Evolutionary conservation across 495 filamentous ascomycete species (phyloP).

Genomic region (Hypoxylon rickii): DNA sequence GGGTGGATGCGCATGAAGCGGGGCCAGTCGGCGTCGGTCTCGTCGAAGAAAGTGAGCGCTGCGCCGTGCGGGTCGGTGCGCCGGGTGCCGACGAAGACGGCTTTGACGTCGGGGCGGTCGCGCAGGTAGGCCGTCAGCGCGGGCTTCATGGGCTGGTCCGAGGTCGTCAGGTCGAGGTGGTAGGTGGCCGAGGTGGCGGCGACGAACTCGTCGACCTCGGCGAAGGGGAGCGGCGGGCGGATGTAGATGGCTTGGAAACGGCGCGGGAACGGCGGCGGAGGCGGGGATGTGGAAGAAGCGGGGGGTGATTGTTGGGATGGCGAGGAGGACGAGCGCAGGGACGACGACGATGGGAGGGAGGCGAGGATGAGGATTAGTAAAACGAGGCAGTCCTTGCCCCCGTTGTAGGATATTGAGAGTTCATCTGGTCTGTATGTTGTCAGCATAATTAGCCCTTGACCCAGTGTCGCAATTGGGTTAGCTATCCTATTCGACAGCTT

Average conservation of each 20-base stretch:
- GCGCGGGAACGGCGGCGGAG: conserved; percentile 35
- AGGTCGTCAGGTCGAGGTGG: conserved; percentile 75
- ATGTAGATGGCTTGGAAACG: conserved; percentile 86
- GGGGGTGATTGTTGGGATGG: conserved; percentile 6
- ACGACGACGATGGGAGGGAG: conserved; percentile 55
- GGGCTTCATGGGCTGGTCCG: conserved; percentile 74
- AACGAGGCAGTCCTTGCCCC: conserved; percentile 96
- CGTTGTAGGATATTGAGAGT: conserved; percentile 93
- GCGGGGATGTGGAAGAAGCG: conserved; percentile 8
- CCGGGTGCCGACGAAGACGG: conserved; percentile 90
- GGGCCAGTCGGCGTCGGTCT: conserved; percentile 90
- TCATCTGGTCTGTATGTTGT: conserved; percentile 62
- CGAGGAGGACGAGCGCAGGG: conserved; percentile 26
- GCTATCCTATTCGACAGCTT: background rate
- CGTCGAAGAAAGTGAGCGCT: conserved; percentile 75
- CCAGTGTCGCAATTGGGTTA: too few relatives aligned
- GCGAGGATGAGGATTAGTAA: conserved; percentile 87
- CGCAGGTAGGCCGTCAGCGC: conserved; percentile 79
- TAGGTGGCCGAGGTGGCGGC: conserved; percentile 63
- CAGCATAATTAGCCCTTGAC: background rate
- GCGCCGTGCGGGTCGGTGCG: conserved; percentile 91
- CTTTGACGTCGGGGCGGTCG: conserved; percentile 65
- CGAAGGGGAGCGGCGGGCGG: conserved; percentile 76
- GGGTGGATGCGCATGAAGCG: conserved; percentile 91
- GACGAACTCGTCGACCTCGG: conserved; percentile 85